Evolutionary conservation across 805 yeast species (phyloP), one percentile per base, ranked within the genome.

Genomic region (Pichia heedii): DNA sequence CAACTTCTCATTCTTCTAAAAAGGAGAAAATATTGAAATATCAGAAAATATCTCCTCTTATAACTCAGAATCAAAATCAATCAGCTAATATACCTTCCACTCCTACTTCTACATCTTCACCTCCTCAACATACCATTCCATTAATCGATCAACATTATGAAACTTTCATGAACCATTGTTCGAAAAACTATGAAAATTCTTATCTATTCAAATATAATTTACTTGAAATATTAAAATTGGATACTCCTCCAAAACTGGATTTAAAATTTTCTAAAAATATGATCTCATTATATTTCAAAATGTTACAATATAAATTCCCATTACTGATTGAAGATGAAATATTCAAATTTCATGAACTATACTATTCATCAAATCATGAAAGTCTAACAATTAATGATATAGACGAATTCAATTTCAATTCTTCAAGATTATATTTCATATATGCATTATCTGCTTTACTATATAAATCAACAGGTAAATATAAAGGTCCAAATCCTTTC

Each of bases 221-320:
- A 30, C 58, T 62, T 37, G 76, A 72, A 30, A 73, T 73, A 49
- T 45, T 72, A 27, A 57, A 65, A 10, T 57, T 60, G 48, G 77
- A 74, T 40, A 81, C 81, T 0, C 71, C 74, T 5, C 68, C 69
- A 42, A 74, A 74, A 43, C 66, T 76, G 43, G 79, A 76, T 50
- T 71, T 68, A 43, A 63, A 66, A 37, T 54, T 73, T 22, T 68
- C 79, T 2, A 66, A 74, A 46, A 72, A 73, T 26, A 67, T 76
- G 30, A 52, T 76, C 36, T 79, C 74, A 44, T 70, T 74, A n/a
- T 76, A 73, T 53, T 76, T 77, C 55, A 66, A 76, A 12, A 60
- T 77, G 40, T 54, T 76, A 33, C 81, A 77, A 50, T 73, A 72
- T 56, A 75, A 76, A 49, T 76, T 76, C 50, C 82, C 82, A 0